Evolutionary conservation across 768 basidiomycete genomes (phyloP).

Genomic region (Hydnum rufescens): DNA sequence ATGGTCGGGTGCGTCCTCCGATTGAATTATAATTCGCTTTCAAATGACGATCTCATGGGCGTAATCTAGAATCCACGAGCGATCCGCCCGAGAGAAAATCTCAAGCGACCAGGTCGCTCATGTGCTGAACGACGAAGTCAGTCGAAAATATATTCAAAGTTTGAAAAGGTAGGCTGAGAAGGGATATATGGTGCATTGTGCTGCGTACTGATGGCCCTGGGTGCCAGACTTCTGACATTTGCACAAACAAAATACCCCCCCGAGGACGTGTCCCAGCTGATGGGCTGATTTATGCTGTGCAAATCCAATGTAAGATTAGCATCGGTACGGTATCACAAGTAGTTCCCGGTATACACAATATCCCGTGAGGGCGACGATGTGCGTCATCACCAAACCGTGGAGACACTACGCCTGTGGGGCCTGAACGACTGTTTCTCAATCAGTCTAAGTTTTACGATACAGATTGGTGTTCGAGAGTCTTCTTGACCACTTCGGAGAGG

Average conservation of each 20-base stretch:
- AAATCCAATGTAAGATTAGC: too few relatives aligned
- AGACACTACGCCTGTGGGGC: too few relatives aligned
- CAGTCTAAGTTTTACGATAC: too few relatives aligned
- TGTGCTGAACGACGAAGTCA: slow-evolving; percentile 96
- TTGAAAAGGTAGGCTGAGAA: slow-evolving; percentile 83
- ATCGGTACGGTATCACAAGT: too few relatives aligned
- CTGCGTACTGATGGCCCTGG: too few relatives aligned
- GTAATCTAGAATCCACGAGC: slow-evolving; percentile 69
- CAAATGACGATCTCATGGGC: neutral
- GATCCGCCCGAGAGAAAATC: slow-evolving; percentile 95
- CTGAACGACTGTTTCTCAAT: too few relatives aligned
- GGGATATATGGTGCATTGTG: too few relatives aligned
- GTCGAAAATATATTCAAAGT: slow-evolving; percentile 96
- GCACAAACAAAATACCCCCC: slow-evolving; percentile 94
- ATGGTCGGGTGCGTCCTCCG: slow-evolving; percentile 69
- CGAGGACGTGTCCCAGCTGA: slow-evolving; percentile 73
- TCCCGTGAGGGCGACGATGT: too few relatives aligned
- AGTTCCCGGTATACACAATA: too few relatives aligned
- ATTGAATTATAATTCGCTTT: neutral
- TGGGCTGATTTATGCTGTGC: slow-evolving; percentile 47
- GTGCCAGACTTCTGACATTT: slow-evolving; percentile 75
- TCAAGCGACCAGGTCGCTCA: slow-evolving; percentile 94
- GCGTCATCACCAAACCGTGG: too few relatives aligned
- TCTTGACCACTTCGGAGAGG: too few relatives aligned
- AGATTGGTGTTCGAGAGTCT: too few relatives aligned